phyloP scores from a whole-genome alignment of 2,329 filamentous ascomycete species.

The Raffaelea arxii region DNA sequence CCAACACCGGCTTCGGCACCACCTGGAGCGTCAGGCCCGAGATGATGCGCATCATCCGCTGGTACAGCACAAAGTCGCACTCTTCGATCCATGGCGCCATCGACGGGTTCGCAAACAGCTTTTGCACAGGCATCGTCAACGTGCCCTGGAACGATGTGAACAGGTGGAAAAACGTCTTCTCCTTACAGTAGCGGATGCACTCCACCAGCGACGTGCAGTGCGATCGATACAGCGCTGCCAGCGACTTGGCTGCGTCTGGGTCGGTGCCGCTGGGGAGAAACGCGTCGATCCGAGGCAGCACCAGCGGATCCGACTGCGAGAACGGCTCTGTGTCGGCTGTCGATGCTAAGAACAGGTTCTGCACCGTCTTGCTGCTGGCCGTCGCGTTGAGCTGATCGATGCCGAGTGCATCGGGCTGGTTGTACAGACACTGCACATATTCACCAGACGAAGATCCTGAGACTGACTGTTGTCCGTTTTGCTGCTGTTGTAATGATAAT shows the following conservation, averaged over 20 bases:
- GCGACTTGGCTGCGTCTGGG: conserved; percentile 72
- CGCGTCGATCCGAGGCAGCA: conserved; percentile 74
- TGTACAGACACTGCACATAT: conserved; percentile 44
- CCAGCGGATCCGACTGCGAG: conserved; percentile 59
- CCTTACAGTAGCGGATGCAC: conserved; percentile 89
- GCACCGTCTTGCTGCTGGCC: conserved; percentile 46
- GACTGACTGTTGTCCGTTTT: conserved; percentile 1
- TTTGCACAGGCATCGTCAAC: conserved; percentile 92
- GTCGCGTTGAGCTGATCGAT: conserved; percentile 50
- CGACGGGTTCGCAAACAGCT: conserved; percentile 71
- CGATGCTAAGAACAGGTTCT: conserved; percentile 52
- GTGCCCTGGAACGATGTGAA: conserved; percentile 95
- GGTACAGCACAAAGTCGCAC: conserved; percentile 91
- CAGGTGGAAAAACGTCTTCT: conserved; percentile 91
- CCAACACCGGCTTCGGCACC: conserved; percentile 76
- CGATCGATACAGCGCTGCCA: conserved; percentile 81
- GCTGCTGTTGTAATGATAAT: conserved; percentile 3
- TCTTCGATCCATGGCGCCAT: conserved; percentile 90
- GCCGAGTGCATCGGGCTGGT: conserved; percentile 44
- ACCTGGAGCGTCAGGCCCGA: conserved; percentile 84
- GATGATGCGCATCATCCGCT: conserved; percentile 91
- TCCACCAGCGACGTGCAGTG: conserved; percentile 95
- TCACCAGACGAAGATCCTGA: too few species aligned
- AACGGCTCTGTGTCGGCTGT: conserved; percentile 41
- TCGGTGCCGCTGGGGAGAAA: conserved; percentile 79